Evolutionary conservation across 352 stramenopile genomes (phyloP).

Genomic region (Labyrinthula sp.): DNA sequence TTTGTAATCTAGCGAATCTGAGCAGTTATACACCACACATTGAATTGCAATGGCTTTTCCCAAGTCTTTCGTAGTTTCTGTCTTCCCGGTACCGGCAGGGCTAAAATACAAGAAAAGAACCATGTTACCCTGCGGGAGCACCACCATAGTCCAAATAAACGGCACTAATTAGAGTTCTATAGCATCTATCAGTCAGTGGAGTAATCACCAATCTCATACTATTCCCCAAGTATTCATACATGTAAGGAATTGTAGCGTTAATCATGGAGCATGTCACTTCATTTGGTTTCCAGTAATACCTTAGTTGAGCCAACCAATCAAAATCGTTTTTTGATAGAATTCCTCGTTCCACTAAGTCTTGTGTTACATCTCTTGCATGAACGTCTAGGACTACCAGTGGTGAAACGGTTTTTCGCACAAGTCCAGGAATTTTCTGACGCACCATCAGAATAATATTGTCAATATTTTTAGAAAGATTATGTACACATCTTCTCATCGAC

Average conservation of each 20-base stretch:
- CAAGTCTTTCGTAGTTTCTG: constrained; percentile 75
- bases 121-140: constrained; percentile 60
- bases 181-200: constrained; percentile 71
- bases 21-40: constrained; percentile 83
- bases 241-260: constrained; percentile 65
- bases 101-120: no score
- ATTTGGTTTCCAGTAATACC: constrained; percentile 73
- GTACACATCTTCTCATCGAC: constrained; percentile 31
- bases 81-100: constrained; percentile 75
- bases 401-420: constrained; percentile 63
- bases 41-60: constrained; percentile 78
- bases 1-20: constrained; percentile 61
- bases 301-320: constrained; percentile 70
- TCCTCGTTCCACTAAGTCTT: constrained; percentile 56
- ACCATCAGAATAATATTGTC: constrained; percentile 64
- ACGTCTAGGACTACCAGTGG: constrained; percentile 81
- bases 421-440: constrained; percentile 65
- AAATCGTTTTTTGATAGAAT: constrained; percentile 59
- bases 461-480: constrained; percentile 44
- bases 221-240: constrained; percentile 75
- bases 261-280: constrained; percentile 67
- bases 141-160: constrained; percentile 73
- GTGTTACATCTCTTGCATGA: constrained; percentile 73
- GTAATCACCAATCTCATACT: constrained; percentile 76
- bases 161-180: constrained; percentile 75